Evolutionary conservation across 106 monocot genomes (phyloP).

Genomic region (Agapanthus africanus): DNA sequence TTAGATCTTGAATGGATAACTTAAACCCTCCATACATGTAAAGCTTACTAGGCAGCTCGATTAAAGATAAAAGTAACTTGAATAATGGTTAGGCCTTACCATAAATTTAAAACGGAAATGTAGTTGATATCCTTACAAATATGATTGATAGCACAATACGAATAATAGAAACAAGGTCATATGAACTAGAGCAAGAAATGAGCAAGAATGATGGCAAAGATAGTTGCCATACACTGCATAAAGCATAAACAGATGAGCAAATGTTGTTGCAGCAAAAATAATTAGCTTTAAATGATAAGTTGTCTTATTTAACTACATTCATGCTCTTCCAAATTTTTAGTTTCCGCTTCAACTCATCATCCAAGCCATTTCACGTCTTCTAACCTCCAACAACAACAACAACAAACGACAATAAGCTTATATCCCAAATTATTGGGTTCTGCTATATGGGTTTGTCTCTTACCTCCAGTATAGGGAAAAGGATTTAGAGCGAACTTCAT

Average conservation of each 20-base stretch:
- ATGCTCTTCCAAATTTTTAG: not conserved
- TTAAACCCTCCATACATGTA: no score
- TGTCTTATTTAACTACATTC: not conserved
- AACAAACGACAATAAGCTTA: no score
- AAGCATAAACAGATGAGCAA: not conserved
- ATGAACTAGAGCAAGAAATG: slow-evolving; percentile 3
- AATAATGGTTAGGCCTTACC: not conserved
- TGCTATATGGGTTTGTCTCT: no score
- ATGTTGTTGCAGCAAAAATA: not conserved
- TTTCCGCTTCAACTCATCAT: no score
- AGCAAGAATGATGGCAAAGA: not conserved
- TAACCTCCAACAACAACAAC: not conserved
- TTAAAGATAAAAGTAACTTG: not conserved
- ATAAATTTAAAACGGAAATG: not conserved
- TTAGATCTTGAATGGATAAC: no score
- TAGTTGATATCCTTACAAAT: not conserved
- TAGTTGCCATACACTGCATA: not conserved
- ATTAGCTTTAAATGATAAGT: not conserved
- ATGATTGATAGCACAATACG: not conserved
- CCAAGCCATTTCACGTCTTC: no score
- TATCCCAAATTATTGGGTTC: no score
- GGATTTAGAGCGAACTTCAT: no score
- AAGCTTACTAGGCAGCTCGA: not conserved
- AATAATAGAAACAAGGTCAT: not conserved
- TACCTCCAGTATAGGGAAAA: no score